A percentile compares a stretch with the other conserved stretches of the same genome.
phyloP scores from a whole-genome alignment of 257 asterid species.

The Echites panduratus region DNA sequence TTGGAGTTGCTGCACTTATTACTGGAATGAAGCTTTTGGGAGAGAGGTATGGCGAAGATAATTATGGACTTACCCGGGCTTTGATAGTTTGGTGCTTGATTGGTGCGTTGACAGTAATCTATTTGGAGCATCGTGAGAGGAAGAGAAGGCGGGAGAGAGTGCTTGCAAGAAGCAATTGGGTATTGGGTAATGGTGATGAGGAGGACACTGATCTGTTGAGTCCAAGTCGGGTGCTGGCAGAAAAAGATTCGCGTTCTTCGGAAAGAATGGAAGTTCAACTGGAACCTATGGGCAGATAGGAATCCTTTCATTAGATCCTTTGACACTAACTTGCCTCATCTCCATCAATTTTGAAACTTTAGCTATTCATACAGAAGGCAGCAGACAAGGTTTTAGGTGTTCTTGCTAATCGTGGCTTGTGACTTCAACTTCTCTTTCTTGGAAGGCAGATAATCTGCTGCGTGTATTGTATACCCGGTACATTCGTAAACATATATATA shows the following conservation, averaged over 20 bases:
- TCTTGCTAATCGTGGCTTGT: not conserved
- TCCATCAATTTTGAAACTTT: conserved; percentile 6
- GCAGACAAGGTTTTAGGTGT: conserved; percentile 9
- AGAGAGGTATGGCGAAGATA: conserved; percentile 72
- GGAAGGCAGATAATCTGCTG: conserved; percentile 11
- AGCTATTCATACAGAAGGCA: conserved; percentile 8
- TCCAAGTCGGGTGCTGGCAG: conserved; percentile 30
- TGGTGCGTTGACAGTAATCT: conserved; percentile 48
- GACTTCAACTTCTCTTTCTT: not conserved
- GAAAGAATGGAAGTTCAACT: conserved; percentile 89
- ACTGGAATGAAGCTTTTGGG: conserved; percentile 92
- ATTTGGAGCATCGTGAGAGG: conserved; percentile 68
- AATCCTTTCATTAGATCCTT: conserved; percentile 14
- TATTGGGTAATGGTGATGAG: conserved; percentile 63
- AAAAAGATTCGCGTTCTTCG: conserved; percentile 44
- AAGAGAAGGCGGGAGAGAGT: conserved; percentile 40
- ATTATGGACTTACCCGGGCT: conserved; percentile 76
- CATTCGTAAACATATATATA: conserved; percentile 8
- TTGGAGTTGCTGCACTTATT: conserved; percentile 72
- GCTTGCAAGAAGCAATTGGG: conserved; percentile 73
- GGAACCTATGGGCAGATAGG: conserved; percentile 70
- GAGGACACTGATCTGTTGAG: conserved; percentile 69
- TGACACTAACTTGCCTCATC: not conserved
- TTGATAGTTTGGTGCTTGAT: conserved; percentile 72
- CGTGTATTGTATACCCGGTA: conserved; percentile 12